Evolutionary conservation across 2,329 filamentous ascomycete species (phyloP), one percentile per base, ranked within the genome.

Genomic region (Pochonia chlamydosporia): DNA sequence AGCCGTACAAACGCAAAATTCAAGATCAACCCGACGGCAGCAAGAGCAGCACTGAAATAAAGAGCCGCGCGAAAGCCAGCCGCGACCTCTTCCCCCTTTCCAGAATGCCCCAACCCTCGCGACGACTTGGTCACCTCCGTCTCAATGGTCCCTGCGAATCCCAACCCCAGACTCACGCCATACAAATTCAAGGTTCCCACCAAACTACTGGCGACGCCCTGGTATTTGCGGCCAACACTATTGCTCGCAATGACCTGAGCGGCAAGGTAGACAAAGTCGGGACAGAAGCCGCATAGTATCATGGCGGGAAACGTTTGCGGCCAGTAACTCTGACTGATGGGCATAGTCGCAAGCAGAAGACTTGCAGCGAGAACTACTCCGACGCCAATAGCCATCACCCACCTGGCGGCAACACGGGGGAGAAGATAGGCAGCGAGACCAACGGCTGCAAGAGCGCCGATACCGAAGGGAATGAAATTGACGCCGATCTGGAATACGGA

Each of bases 211-310:
- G 75, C 75, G 3, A 78, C 63, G 0, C 76, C 76, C 43, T 79
- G 74, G 20, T 79, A 65, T 5, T 67, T 63, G 3, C 66, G 62
- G 3, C 56, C 63, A 25, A 79, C 74, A 1, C 66, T 68, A 47
- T 78, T 76, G 46, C 75, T 78, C 0, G 74, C 72, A 46, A 79
- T 75, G 4, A 79, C 73, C 49, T 78, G 73, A 0, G 73, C 73
- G 0, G 72, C 72, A 0, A 73, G 70, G 45, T 70, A 76, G 5
- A 75, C 65, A 3, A 78, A 68, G 49, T 79, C 75, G 0, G 73
- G 72, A 25, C 70, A 73, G 36, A 53, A 71, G 3, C 61, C 55
- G 5, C 54, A 54, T 1, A 70, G 24, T 1, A 66, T 2, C 35
- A 57, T 54, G 1, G 66, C 62, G 0, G 67, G 70, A 43, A 78